Conservation (phyloP, 805 yeast species). For the Starmera caribaea region DNA sequence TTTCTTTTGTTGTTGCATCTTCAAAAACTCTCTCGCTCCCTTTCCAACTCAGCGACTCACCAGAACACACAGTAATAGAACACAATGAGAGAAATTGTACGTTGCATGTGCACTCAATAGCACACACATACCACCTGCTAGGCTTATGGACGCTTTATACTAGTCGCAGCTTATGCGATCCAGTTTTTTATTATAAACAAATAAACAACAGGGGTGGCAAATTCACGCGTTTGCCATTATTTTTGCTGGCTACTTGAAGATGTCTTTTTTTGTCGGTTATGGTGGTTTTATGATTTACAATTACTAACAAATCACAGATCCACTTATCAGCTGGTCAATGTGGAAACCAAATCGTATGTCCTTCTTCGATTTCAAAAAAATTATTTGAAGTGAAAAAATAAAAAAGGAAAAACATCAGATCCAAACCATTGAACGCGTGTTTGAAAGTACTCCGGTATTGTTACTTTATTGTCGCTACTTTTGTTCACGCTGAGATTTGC, state of each 20-base stretch:
- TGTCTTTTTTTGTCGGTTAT: not conserved
- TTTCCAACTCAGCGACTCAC: no score
- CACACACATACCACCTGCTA: not conserved
- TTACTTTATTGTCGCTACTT: no score
- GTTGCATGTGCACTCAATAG: not conserved
- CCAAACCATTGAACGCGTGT: no score
- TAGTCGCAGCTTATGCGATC: not conserved
- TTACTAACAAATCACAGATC: conserved; percentile 39
- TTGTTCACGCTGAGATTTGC: no score
- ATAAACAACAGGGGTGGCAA: not conserved
- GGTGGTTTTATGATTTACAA: no score
- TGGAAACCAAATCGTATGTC: conserved; percentile 89
- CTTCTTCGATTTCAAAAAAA: not conserved
- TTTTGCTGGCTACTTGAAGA: not conserved
- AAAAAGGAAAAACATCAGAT: no score
- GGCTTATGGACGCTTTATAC: not conserved
- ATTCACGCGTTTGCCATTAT: not conserved
- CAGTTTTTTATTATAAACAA: no score
- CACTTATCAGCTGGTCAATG: conserved; percentile 97
- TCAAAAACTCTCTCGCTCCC: no score
- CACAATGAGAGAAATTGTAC: conserved; percentile 7
- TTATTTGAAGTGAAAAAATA: not conserved
- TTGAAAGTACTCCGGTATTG: no score
- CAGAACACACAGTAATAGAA: not conserved
- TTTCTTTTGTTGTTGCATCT: no score